phyloP scores from a whole-genome alignment of 768 basidiomycete genomes.

The Boletus patriciae region DNA sequence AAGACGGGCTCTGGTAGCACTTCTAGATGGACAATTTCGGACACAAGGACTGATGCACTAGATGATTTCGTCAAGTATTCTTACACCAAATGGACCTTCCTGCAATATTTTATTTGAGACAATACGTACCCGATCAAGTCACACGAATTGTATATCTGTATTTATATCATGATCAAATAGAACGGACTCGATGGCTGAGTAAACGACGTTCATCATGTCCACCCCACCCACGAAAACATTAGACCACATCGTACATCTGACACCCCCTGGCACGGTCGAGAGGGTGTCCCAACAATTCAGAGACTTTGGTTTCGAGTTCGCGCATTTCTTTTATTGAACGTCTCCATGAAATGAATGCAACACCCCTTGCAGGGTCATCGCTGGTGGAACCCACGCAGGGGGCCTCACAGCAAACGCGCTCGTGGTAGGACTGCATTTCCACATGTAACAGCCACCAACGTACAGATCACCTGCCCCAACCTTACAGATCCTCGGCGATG shows the following conservation, averaged over 20 bases:
- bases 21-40: not conserved
- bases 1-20: slow-evolving; percentile 3
- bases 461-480: not conserved
- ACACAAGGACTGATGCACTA: not conserved
- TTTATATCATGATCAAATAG: not conserved
- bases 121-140: not conserved
- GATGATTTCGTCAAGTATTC: not conserved
- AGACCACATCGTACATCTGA: slow-evolving; percentile 75
- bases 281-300: slow-evolving; percentile 52
- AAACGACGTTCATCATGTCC: slow-evolving; percentile 17
- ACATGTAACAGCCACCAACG: not conserved
- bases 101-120: not conserved
- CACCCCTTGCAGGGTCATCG: slow-evolving; percentile 49
- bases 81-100: not conserved
- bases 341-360: not conserved
- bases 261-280: slow-evolving; percentile 57
- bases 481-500: slow-evolving; percentile 39
- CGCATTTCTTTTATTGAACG: not conserved
- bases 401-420: slow-evolving; percentile 67
- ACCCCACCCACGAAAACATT: slow-evolving; percentile 43
- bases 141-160: not conserved
- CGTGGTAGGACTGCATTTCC: slow-evolving; percentile 41
- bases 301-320: slow-evolving; percentile 67
- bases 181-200: not conserved
- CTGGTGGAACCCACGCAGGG: slow-evolving; percentile 64